Evolutionary conservation across 1,139 yeast genomes (phyloP).

Genomic region (Taphrina flavorubra): DNA sequence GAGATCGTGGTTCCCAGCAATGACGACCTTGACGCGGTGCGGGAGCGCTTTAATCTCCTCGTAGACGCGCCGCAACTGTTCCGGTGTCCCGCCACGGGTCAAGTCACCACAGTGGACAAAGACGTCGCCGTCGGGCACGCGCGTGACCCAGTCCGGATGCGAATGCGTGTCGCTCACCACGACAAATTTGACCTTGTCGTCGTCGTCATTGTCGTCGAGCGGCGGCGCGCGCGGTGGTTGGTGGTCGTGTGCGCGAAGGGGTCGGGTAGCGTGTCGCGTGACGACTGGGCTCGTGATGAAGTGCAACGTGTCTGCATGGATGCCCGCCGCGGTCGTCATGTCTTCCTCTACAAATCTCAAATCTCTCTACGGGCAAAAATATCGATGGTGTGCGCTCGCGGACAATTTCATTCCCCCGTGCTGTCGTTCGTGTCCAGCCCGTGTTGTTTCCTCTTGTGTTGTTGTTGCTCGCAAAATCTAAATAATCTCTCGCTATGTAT

Average conservation of each 20-base stretch:
- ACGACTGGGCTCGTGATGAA: constrained; percentile 5
- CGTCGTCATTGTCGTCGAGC: too few species aligned
- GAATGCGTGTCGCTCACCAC: constrained; percentile 33
- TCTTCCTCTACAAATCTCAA: background rate
- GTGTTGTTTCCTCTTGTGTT: too few species aligned
- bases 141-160: constrained; percentile 8
- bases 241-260: constrained; percentile 14
- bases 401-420: too few species aligned
- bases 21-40: constrained; percentile 27
- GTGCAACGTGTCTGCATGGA: constrained; percentile 8
- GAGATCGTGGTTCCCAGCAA: constrained; percentile 40
- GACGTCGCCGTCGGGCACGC: constrained; percentile 34
- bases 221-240: background rate
- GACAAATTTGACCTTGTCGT: constrained; percentile 16
- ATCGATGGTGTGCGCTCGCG: too few species aligned
- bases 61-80: constrained; percentile 9
- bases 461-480: too few species aligned
- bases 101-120: constrained; percentile 38
- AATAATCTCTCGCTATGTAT: too few species aligned
- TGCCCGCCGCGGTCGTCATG: background rate
- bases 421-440: too few species aligned
- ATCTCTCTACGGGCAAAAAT: too few species aligned
- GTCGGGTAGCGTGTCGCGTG: background rate
- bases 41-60: constrained; percentile 34
- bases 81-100: constrained; percentile 22